Evolutionary conservation across 2,329 filamentous ascomycete genomes (phyloP).

Genomic region (Pseudopyrenochaeta lycopersici): DNA sequence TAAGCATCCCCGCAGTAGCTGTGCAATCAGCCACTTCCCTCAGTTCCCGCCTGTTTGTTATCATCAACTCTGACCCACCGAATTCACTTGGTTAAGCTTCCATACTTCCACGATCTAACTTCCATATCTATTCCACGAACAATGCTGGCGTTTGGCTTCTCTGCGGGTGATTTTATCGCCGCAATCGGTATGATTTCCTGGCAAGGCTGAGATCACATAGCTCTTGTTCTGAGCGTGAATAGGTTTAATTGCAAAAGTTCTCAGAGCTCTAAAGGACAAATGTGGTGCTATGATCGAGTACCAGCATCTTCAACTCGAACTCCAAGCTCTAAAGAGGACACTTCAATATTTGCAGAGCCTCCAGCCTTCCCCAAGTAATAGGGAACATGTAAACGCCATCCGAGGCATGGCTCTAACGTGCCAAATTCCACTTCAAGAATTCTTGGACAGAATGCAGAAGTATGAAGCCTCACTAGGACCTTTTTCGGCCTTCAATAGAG

Average conservation of each 20-base stretch:
- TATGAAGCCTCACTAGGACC: conserved; percentile 27
- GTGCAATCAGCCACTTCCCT: too few relatives aligned
- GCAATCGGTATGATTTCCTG: conserved; percentile 31
- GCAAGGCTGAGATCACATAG: too few relatives aligned
- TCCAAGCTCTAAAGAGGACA: conserved; percentile 25
- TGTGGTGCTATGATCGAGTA: conserved; percentile 31
- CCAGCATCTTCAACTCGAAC: conserved; percentile 27
- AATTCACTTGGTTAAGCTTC: too few relatives aligned
- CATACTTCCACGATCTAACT: too few relatives aligned
- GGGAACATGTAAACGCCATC: conserved; percentile 33
- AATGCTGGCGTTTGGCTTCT: conserved; percentile 33
- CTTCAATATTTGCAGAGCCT: conserved; percentile 21
- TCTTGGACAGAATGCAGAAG: conserved; percentile 25
- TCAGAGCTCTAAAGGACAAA: conserved; percentile 24
- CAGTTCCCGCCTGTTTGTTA: too few relatives aligned
- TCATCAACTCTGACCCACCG: too few relatives aligned
- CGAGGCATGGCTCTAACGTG: conserved; percentile 33
- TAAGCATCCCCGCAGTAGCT: too few relatives aligned
- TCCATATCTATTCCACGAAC: too few relatives aligned
- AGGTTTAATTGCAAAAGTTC: conserved; percentile 31
- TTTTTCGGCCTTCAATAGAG: too few relatives aligned
- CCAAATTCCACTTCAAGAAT: conserved; percentile 27
- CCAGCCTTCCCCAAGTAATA: conserved; percentile 29
- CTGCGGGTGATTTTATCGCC: conserved; percentile 35
- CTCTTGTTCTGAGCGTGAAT: too few relatives aligned